Percentiles rank a stretch among this genome's conserved stretches.
Evolutionary conservation across 257 asterid species (phyloP).

Genomic region (Asclepias syriaca): DNA sequence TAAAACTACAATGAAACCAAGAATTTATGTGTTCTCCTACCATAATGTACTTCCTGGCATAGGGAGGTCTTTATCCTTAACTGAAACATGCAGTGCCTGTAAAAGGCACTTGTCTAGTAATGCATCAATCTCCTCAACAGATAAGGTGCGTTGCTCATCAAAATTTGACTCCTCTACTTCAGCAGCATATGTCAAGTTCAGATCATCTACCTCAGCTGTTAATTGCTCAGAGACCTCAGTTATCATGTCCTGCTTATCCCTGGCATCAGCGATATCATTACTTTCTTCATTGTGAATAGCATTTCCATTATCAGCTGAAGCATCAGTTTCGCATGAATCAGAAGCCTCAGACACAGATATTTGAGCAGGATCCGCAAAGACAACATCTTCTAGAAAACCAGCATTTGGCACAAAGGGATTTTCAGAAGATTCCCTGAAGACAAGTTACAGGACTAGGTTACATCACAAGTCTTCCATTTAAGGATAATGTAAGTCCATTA

Average conservation of each 20-base stretch:
- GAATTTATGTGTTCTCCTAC: conserved; percentile 26
- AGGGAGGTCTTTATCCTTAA: conserved; percentile 87
- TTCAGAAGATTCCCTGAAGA: conserved; percentile 73
- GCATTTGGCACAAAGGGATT: conserved; percentile 78
- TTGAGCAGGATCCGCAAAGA: conserved; percentile 75
- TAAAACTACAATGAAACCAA: not conserved
- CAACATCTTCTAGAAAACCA: conserved; percentile 81
- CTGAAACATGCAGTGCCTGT: conserved; percentile 78
- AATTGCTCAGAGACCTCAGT: conserved; percentile 49
- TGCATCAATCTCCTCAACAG: conserved; percentile 67
- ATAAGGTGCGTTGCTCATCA: conserved; percentile 45
- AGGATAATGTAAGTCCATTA: not conserved
- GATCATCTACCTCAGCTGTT: conserved; percentile 39
- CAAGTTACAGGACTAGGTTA: conserved; percentile 15
- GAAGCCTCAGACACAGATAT: conserved; percentile 39
- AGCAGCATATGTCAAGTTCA: conserved; percentile 46
- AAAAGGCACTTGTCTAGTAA: conserved; percentile 82
- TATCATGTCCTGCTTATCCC: conserved; percentile 26
- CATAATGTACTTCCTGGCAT: conserved; percentile 86
- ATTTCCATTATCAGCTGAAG: conserved; percentile 35
- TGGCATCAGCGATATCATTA: conserved; percentile 28
- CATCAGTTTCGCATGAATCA: conserved; percentile 52
- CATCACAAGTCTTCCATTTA: conserved; percentile 1
- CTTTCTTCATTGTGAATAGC: conserved; percentile 28
- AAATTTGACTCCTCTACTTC: conserved; percentile 36